phyloP scores from a whole-genome alignment of 331 rosid genomes.

The Saraca asoca region DNA sequence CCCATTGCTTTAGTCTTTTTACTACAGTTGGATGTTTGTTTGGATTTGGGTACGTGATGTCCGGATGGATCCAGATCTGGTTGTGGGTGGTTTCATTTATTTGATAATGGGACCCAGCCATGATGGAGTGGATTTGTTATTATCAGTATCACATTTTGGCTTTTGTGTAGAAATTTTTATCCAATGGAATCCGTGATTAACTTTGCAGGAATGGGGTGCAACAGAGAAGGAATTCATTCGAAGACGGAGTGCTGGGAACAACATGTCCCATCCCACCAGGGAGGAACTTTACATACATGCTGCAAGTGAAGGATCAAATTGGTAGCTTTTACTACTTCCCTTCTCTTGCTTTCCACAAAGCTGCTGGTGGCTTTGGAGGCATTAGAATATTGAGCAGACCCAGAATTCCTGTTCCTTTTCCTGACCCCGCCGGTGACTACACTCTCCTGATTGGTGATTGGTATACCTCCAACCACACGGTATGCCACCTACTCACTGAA shows the following conservation, averaged over 20 bases:
- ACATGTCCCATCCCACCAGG: constrained; percentile 97
- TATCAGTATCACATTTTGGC: too few relatives aligned
- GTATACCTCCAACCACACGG: constrained; percentile 92
- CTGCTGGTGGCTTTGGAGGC: constrained; percentile 97
- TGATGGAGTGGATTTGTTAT: too few relatives aligned
- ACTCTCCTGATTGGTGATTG: constrained; percentile 94
- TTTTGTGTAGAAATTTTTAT: too few relatives aligned
- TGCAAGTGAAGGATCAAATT: constrained; percentile 97
- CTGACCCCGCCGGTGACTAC: constrained; percentile 85
- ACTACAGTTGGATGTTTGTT: too few relatives aligned
- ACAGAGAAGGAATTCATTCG: constrained; percentile 84
- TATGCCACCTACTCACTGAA: too few relatives aligned
- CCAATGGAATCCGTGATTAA: too few relatives aligned
- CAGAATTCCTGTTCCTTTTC: constrained; percentile 85
- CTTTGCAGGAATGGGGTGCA: constrained; percentile 77
- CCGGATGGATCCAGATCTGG: too few relatives aligned
- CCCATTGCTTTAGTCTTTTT: background rate
- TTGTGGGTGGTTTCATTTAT: too few relatives aligned
- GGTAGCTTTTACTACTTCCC: constrained; percentile 96
- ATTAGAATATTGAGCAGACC: constrained; percentile 96
- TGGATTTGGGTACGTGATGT: too few relatives aligned
- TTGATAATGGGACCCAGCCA: too few relatives aligned
- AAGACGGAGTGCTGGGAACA: constrained; percentile 88
- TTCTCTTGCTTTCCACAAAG: constrained; percentile 89
- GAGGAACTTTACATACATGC: constrained; percentile 85